A percentile compares a stretch with the other conserved stretches of the same genome.
Evolutionary conservation across 257 asterid genomes (phyloP).

Genomic region (Marsdenia floribunda): DNA sequence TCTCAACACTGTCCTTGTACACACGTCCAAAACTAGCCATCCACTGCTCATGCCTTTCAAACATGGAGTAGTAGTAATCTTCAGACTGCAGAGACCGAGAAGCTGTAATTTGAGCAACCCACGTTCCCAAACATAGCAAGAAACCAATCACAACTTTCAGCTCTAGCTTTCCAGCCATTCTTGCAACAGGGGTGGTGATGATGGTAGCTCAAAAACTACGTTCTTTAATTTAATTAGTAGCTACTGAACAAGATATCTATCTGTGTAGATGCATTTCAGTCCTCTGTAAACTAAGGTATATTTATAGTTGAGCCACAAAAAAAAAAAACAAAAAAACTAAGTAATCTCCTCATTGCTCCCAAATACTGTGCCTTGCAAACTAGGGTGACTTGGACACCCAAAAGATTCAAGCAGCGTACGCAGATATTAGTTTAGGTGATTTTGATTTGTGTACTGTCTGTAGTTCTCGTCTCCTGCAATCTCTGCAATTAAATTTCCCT

Average conservation of each 20-base stretch:
- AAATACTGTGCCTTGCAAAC: not conserved
- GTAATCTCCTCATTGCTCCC: not conserved
- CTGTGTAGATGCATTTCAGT: not conserved
- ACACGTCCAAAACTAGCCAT: conserved; percentile 20
- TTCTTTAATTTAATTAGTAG: not conserved
- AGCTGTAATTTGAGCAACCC: conserved; percentile 14
- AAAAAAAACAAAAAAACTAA: not conserved
- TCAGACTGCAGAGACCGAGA: conserved; percentile 2
- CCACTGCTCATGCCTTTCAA: conserved; percentile 15
- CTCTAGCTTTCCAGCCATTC: not conserved
- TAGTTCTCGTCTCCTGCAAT: not conserved
- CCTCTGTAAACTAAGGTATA: not conserved
- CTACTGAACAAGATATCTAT: not conserved
- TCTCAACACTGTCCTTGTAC: conserved; percentile 15
- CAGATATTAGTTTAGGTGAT: not conserved
- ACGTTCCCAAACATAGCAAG: conserved; percentile 11
- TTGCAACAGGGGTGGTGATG: no score
- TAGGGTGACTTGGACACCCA: conserved; percentile 9
- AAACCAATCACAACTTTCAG: not conserved
- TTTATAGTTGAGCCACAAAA: not conserved
- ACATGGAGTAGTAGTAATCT: not conserved
- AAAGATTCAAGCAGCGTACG: not conserved
- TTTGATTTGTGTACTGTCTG: not conserved
- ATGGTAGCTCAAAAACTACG: not conserved
- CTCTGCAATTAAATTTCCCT: no score